A percentile compares a stretch with the other conserved stretches of the same genome.
Evolutionary conservation across 257 asterid species (phyloP).

Genomic region (Avicennia marina): DNA sequence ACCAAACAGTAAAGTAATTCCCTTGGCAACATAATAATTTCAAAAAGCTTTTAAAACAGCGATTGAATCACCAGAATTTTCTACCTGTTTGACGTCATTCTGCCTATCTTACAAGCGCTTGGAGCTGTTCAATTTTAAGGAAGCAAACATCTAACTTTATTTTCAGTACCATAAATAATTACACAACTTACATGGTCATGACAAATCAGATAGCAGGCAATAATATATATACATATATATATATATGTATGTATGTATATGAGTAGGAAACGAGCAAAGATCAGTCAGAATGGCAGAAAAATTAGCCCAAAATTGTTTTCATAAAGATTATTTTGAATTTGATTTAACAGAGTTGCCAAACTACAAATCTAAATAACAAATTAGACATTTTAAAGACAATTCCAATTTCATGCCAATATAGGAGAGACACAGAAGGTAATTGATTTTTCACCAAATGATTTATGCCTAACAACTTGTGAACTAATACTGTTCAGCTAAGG

Average conservation of each 20-base stretch:
- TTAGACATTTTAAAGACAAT: conserved; percentile 6
- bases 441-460: neutral
- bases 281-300: too few species aligned
- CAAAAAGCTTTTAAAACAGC: too few species aligned
- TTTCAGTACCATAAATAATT: neutral
- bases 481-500: conserved; percentile 1
- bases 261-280: too few species aligned
- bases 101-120: too few species aligned
- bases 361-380: neutral
- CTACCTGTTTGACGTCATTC: too few species aligned
- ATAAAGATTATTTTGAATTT: neutral
- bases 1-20: too few species aligned
- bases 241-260: too few species aligned
- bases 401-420: neutral
- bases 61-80: too few species aligned
- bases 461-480: conserved; percentile 2
- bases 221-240: too few species aligned
- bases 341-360: neutral
- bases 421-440: neutral
- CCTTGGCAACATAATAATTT: too few species aligned
- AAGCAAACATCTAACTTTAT: neutral
- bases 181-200: neutral
- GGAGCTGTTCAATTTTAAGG: neutral
- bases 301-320: neutral
- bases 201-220: neutral